These are phyloP conservation scores for Pleurotus tuoliensis DNA, from an alignment of 768 basidiomycete genomes.

Conservation along the genomic window DNA sequence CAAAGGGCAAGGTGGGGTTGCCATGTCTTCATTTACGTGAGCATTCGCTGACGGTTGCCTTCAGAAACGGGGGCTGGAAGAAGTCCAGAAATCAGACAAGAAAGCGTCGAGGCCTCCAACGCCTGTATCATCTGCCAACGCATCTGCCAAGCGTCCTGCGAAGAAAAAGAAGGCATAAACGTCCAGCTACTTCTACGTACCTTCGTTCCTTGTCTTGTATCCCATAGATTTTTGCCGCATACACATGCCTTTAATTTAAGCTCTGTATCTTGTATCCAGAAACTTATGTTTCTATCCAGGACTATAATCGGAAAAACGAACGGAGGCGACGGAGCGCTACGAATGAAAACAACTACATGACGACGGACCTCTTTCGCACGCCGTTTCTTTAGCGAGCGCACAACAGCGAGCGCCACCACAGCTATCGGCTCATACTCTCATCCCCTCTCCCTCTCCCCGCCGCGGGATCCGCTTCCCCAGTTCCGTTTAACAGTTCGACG, in stretches of 20 bases:
- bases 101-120: conserved; percentile 62
- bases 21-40: neutral
- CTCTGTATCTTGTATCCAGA: neutral
- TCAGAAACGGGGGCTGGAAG: conserved; percentile 73
- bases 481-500: too few species aligned
- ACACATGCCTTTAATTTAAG: neutral
- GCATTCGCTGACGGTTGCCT: neutral
- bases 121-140: conserved; percentile 43
- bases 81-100: conserved; percentile 46
- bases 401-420: too few species aligned
- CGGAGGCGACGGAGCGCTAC: too few species aligned
- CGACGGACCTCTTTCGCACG: too few species aligned
- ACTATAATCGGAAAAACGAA: too few species aligned
- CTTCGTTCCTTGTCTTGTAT: neutral
- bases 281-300: too few species aligned
- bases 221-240: neutral
- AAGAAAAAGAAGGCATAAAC: conserved; percentile 68
- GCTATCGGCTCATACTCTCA: too few species aligned
- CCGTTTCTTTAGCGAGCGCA: too few species aligned
- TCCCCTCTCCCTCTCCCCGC: too few species aligned
- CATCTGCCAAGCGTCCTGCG: conserved; percentile 50
- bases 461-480: too few species aligned
- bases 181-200: neutral
- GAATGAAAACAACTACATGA: too few species aligned
- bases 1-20: conserved; percentile 58